These are phyloP conservation scores for Podospora comata DNA, from an alignment of 495 filamentous ascomycete genomes.

Conservation along the genomic window DNA sequence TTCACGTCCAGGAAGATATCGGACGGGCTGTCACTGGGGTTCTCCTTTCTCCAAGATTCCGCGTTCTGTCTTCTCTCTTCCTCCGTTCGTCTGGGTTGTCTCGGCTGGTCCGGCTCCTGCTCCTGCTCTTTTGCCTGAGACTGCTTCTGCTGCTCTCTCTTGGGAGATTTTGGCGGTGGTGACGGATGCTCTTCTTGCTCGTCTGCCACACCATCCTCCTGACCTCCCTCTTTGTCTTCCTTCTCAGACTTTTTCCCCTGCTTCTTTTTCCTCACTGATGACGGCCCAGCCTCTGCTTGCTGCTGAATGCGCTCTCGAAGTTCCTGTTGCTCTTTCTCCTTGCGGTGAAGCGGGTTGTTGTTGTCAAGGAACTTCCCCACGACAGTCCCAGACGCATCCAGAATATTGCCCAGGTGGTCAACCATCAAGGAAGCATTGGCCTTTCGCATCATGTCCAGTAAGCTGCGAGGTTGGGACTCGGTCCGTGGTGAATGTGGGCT, in stretches of 20 bases:
- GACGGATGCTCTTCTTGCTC: background rate
- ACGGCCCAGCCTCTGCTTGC: conserved; percentile 2
- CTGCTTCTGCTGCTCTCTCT: background rate
- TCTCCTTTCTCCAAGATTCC: conserved; percentile 38
- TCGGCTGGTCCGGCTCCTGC: conserved; percentile 16
- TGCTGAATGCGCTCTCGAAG: conserved; percentile 10
- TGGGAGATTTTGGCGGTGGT: conserved; percentile 1
- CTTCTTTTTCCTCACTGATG: conserved; percentile 11
- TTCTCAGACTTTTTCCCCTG: conserved; percentile 15
- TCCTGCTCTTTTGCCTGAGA: conserved; percentile 10
- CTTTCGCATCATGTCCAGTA: conserved; percentile 37
- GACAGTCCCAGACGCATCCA: conserved; percentile 41
- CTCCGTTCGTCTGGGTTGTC: conserved; percentile 23
- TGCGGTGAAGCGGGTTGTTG: conserved; percentile 33
- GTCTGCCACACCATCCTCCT: conserved; percentile 4
- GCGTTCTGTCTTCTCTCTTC: conserved; percentile 40
- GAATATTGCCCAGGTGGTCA: conserved; percentile 45
- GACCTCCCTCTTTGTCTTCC: conserved; percentile 17
- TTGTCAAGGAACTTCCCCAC: conserved; percentile 47
- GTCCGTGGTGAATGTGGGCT: conserved; percentile 5
- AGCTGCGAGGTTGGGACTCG: conserved; percentile 24
- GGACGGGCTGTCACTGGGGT: conserved; percentile 43
- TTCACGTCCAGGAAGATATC: conserved; percentile 53
- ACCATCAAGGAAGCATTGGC: conserved; percentile 41
- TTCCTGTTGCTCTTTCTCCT: conserved; percentile 24